Conservation (phyloP, 768 basidiomycete species). For the Dacryopinax primogenitus region DNA sequence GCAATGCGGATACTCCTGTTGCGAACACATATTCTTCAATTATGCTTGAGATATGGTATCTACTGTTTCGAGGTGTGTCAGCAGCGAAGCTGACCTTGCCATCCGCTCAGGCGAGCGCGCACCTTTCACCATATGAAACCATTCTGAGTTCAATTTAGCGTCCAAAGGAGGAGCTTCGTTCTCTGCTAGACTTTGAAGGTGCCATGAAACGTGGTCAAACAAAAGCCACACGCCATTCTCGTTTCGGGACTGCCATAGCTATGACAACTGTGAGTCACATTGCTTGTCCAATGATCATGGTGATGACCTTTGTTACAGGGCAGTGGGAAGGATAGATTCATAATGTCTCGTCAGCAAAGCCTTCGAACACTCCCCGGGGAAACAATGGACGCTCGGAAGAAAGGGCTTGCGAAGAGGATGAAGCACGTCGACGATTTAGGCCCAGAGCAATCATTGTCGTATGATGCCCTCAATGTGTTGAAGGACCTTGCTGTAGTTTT, state of each 20-base stretch:
- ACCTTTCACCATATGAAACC: slow-evolving; percentile 38
- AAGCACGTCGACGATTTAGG: slow-evolving; percentile 48
- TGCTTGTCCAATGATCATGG: background rate
- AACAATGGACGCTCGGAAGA: slow-evolving; percentile 59
- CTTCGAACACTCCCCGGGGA: slow-evolving; percentile 52
- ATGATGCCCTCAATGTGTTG: slow-evolving; percentile 33
- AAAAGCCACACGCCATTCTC: slow-evolving; percentile 72
- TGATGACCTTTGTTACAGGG: background rate
- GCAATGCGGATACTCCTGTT: slow-evolving; percentile 65
- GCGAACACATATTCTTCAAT: slow-evolving; percentile 80
- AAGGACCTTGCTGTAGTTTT: slow-evolving; percentile 61
- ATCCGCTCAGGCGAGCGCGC: slow-evolving; percentile 40
- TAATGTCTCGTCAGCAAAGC: slow-evolving; percentile 78
- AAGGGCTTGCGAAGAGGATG: slow-evolving; percentile 38
- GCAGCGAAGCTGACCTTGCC: slow-evolving; percentile 34
- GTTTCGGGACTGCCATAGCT: slow-evolving; percentile 90
- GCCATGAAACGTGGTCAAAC: slow-evolving; percentile 45
- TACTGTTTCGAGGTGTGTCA: slow-evolving; percentile 73
- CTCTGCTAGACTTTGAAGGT: slow-evolving; percentile 67
- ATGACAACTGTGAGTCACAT: slow-evolving; percentile 41
- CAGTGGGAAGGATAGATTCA: slow-evolving; percentile 31
- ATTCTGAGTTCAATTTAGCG: slow-evolving; percentile 19
- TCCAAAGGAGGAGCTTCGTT: slow-evolving; percentile 43
- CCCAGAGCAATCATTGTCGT: slow-evolving; percentile 51
- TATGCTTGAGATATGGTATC: slow-evolving; percentile 83